phyloP scores from a whole-genome alignment of 257 asterid genomes.

The Nicotiana tomentosiformis region DNA sequence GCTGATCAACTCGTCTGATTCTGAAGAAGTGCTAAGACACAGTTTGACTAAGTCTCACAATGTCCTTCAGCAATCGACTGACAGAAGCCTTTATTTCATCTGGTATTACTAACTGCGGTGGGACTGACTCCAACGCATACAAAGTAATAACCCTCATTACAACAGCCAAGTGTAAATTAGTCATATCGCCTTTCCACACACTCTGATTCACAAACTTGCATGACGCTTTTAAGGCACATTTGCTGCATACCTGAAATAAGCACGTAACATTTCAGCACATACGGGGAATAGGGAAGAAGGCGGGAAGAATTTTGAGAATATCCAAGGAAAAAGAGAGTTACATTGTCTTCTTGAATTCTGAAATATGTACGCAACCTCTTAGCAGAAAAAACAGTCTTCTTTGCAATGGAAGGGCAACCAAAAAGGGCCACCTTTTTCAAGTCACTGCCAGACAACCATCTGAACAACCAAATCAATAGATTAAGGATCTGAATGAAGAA shows the following conservation, averaged over 20 bases:
- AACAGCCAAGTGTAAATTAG: constrained; percentile 30
- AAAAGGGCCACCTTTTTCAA: constrained; percentile 64
- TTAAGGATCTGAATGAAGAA: background rate
- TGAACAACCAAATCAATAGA: constrained; percentile 29
- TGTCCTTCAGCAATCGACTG: constrained; percentile 53
- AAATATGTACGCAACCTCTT: constrained; percentile 67
- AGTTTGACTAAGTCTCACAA: constrained; percentile 42
- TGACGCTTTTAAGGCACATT: constrained; percentile 45
- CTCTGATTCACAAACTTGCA: constrained; percentile 52
- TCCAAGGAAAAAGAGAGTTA: constrained; percentile 17
- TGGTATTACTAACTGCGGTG: constrained; percentile 49
- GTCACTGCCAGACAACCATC: constrained; percentile 90
- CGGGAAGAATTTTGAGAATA: background rate
- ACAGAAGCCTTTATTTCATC: constrained; percentile 50
- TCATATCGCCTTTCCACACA: constrained; percentile 14
- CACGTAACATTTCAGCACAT: background rate
- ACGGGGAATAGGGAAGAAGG: background rate
- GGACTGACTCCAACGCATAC: constrained; percentile 61
- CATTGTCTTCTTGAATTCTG: constrained; percentile 56
- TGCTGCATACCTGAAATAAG: constrained; percentile 62
- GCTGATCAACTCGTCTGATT: background rate
- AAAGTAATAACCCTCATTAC: constrained; percentile 47
- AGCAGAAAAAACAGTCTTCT: constrained; percentile 38
- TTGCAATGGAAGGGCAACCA: constrained; percentile 72
- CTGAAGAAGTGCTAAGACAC: constrained; percentile 14